Percentiles rank a stretch among this genome's conserved stretches.
Conservation (phyloP, 257 asterid species). For the Marsdenia floribunda region DNA sequence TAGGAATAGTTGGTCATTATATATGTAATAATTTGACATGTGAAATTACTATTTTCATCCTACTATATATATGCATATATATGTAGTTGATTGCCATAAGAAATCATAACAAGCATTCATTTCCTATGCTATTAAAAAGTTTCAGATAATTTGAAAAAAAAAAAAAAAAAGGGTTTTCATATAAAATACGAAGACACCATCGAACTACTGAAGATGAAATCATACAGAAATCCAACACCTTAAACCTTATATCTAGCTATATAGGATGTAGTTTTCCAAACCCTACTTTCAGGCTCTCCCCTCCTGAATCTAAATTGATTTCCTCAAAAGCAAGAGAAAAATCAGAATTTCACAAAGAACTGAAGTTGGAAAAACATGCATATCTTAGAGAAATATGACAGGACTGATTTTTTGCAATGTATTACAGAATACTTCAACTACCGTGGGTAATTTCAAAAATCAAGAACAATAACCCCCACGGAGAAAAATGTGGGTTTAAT, state of each 20-base stretch:
- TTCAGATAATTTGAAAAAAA: not conserved
- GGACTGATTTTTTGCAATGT: not conserved
- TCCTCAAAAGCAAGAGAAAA: not conserved
- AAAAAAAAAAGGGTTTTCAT: not conserved
- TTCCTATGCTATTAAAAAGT: not conserved
- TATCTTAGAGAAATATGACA: not conserved
- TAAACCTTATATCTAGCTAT: not conserved
- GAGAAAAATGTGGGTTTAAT: not conserved
- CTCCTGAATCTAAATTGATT: not conserved
- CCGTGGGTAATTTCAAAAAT: not conserved
- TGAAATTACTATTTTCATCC: not conserved
- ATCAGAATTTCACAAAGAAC: not conserved
- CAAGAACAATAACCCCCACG: not conserved
- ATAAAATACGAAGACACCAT: too few species aligned
- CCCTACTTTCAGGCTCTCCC: not conserved
- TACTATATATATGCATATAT: not conserved
- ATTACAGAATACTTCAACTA: too few species aligned
- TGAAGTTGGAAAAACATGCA: not conserved
- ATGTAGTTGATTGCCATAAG: not conserved
- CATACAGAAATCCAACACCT: not conserved
- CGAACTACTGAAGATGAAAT: not conserved
- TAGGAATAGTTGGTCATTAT: conserved; percentile 3
- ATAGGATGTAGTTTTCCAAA: not conserved
- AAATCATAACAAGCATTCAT: not conserved
- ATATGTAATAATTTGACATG: conserved; percentile 7